phyloP scores from a whole-genome alignment of 805 yeast genomes.

The Kurtzmaniella fragi region DNA sequence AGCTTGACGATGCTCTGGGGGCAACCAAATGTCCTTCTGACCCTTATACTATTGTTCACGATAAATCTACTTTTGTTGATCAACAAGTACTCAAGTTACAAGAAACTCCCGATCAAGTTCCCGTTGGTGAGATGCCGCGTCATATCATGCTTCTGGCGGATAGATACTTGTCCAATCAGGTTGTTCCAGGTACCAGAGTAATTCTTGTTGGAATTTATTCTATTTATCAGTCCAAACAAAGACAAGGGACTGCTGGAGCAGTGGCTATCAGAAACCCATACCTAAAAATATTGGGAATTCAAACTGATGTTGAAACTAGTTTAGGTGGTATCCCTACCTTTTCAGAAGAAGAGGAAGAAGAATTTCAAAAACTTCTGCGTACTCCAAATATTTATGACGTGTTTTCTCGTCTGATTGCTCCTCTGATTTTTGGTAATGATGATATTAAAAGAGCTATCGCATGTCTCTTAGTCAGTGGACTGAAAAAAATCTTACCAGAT shows the following conservation, averaged over 20 bases:
- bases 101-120: conserved; percentile 98
- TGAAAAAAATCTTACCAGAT: conserved; percentile 87
- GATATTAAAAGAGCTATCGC: conserved; percentile 94
- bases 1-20: conserved; percentile 43
- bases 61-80: conserved; percentile 87
- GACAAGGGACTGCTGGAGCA: conserved; percentile 41
- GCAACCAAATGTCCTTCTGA: conserved; percentile 77
- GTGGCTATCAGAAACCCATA: conserved; percentile 95
- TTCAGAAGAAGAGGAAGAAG: conserved; percentile 92
- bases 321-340: conserved; percentile 57
- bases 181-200: conserved; percentile 93
- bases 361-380: conserved; percentile 74
- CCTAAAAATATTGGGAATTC: conserved; percentile 79
- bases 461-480: conserved; percentile 90
- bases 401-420: conserved; percentile 89
- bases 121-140: conserved; percentile 98
- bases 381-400: conserved; percentile 79
- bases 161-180: conserved; percentile 81
- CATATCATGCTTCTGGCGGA: conserved; percentile 85
- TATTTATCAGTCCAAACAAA: conserved; percentile 69
- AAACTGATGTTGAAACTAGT: conserved; percentile 72
- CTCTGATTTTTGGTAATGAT: conserved; percentile 89
- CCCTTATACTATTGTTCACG: conserved; percentile 91
- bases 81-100: conserved; percentile 92
- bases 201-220: conserved; percentile 91